Conservation (phyloP, 352 stramenopile genomes). For the Globisporangium uncinulatum region DNA sequence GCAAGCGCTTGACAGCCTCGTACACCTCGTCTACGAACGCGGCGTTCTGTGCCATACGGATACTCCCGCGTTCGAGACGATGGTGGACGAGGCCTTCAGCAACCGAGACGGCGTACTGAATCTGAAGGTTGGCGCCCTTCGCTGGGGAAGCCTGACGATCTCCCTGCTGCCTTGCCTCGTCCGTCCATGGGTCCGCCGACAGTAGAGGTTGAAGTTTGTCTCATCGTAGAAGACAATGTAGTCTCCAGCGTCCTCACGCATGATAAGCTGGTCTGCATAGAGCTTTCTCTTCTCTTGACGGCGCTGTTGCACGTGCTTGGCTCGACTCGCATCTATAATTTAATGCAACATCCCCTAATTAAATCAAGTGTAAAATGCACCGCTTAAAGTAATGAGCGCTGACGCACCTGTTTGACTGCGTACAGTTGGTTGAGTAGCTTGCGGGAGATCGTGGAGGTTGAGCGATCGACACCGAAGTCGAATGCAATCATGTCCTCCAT, state of each 20-base stretch:
- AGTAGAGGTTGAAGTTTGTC: slow-evolving; percentile 22
- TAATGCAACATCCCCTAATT: slow-evolving; percentile 1
- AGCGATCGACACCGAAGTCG: slow-evolving; percentile 4
- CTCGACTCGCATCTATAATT: not conserved
- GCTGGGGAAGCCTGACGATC: slow-evolving; percentile 6
- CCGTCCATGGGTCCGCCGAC: slow-evolving; percentile 6
- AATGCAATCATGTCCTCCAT: not conserved
- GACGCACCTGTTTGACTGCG: slow-evolving; percentile 14
- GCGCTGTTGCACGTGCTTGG: slow-evolving; percentile 15
- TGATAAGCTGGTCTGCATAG: slow-evolving; percentile 1
- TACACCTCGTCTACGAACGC: slow-evolving; percentile 16
- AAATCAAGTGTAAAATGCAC: not conserved
- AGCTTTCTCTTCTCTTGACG: slow-evolving; percentile 15
- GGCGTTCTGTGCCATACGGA: slow-evolving; percentile 18
- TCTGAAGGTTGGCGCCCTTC: slow-evolving; percentile 16
- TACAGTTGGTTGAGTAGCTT: slow-evolving; percentile 14
- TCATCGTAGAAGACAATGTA: slow-evolving; percentile 19
- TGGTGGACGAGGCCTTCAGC: slow-evolving; percentile 6
- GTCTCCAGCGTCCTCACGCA: slow-evolving; percentile 7
- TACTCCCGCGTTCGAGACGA: slow-evolving; percentile 11
- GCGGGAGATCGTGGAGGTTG: slow-evolving; percentile 8
- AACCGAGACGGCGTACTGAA: slow-evolving; percentile 11
- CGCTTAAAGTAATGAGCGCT: not conserved
- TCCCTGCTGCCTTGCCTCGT: slow-evolving; percentile 9
- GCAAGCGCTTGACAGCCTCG: slow-evolving; percentile 4